Evolutionary conservation across 1,284 basidiomycete species (phyloP).

Genomic region (Pseudomicrostroma phylloplanum): DNA sequence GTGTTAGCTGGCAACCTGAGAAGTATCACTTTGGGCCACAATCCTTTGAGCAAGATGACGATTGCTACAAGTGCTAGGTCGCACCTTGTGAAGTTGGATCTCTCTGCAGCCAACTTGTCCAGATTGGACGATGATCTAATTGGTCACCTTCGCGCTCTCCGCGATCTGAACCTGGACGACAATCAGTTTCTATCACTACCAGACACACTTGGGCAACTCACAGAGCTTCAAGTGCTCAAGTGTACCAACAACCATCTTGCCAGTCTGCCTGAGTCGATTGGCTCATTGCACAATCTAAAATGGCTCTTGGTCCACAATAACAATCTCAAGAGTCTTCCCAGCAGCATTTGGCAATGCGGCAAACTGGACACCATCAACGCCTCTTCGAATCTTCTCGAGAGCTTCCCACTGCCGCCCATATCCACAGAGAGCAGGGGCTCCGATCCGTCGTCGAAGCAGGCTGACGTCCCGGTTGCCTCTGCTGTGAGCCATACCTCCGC

Average conservation of each 20-base stretch:
- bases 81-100: slow-evolving; percentile 71
- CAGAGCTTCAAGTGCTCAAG: slow-evolving; percentile 66
- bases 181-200: slow-evolving; percentile 79
- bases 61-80: slow-evolving; percentile 54
- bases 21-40: slow-evolving; percentile 40
- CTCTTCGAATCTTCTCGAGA: slow-evolving; percentile 77
- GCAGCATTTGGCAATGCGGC: slow-evolving; percentile 75
- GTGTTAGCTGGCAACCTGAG: slow-evolving; percentile 27
- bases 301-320: slow-evolving; percentile 85
- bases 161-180: slow-evolving; percentile 39
- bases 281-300: slow-evolving; percentile 69
- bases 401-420: slow-evolving; percentile 61
- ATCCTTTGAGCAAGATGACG: slow-evolving; percentile 46
- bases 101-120: slow-evolving; percentile 85
- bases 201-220: slow-evolving; percentile 69
- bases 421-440: slow-evolving; percentile 6
- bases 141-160: slow-evolving; percentile 34
- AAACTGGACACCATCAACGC: slow-evolving; percentile 71
- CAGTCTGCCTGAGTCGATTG: slow-evolving; percentile 70
- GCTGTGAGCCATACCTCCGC: background rate
- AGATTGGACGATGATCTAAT: slow-evolving; percentile 63
- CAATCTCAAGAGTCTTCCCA: slow-evolving; percentile 71
- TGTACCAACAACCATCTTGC: slow-evolving; percentile 86
- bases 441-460: background rate
- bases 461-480: background rate